These are phyloP conservation scores for Rhynchospora pubera DNA, from an alignment of 176 grass and related monocot species.

Conservation along the genomic window DNA sequence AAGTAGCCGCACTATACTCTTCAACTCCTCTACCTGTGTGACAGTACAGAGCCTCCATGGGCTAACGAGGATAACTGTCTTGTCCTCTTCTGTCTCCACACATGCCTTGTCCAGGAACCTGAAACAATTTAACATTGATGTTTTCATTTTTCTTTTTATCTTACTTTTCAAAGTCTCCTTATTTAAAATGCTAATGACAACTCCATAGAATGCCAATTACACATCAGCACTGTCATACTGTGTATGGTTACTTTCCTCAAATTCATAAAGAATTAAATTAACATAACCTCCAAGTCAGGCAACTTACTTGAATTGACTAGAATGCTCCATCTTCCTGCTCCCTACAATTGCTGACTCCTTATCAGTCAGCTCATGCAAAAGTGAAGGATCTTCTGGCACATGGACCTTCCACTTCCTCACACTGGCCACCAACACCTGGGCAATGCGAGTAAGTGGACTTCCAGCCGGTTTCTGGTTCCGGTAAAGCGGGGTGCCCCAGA, in stretches of 20 bases:
- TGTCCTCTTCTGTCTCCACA: constrained; percentile 33
- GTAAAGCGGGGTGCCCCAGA: constrained; percentile 68
- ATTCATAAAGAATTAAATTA: too few species aligned
- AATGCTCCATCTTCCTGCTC: constrained; percentile 77
- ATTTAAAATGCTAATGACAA: background rate
- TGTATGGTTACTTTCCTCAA: too few species aligned
- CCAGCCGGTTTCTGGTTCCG: constrained; percentile 62
- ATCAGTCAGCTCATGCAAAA: constrained; percentile 47
- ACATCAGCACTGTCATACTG: too few species aligned
- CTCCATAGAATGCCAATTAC: too few species aligned
- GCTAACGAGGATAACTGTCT: background rate
- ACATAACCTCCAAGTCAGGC: background rate
- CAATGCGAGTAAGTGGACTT: constrained; percentile 66
- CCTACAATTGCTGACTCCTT: constrained; percentile 62
- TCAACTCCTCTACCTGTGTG: constrained; percentile 86
- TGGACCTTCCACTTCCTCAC: constrained; percentile 35
- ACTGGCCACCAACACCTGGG: constrained; percentile 56
- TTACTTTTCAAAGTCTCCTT: background rate
- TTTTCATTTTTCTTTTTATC: background rate
- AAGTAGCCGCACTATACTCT: constrained; percentile 57
- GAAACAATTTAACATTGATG: background rate
- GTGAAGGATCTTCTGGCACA: constrained; percentile 28
- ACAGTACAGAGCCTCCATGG: constrained; percentile 71
- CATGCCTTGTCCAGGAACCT: constrained; percentile 61
- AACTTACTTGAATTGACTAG: constrained; percentile 39